These are phyloP conservation scores for Pseudofabraea citricarpa DNA, from an alignment of 2,329 filamentous ascomycete genomes.

Conservation along the genomic window DNA sequence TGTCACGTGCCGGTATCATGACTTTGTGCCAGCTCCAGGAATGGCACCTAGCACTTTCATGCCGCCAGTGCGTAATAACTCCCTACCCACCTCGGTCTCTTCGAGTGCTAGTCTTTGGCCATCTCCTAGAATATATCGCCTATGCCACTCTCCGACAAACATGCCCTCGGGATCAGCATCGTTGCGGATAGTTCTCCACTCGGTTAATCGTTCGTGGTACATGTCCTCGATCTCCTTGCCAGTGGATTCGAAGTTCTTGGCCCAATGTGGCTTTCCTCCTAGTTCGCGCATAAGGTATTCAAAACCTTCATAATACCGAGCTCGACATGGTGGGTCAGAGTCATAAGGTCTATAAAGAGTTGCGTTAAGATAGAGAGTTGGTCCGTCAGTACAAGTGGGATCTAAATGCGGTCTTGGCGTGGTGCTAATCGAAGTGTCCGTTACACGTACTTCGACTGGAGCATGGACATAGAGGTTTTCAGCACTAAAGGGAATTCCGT, in stretches of 20 bases:
- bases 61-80: slow-evolving; percentile 19
- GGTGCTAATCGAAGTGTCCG: slow-evolving; percentile 53
- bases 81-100: slow-evolving; percentile 21
- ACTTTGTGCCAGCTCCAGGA: not conserved
- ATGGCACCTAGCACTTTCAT: slow-evolving; percentile 9
- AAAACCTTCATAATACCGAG: slow-evolving; percentile 82
- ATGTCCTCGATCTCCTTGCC: slow-evolving; percentile 58
- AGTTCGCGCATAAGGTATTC: slow-evolving; percentile 87
- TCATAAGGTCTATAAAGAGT: slow-evolving; percentile 82
- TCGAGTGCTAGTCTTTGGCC: slow-evolving; percentile 21
- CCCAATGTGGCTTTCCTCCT: slow-evolving; percentile 82
- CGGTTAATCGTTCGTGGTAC: slow-evolving; percentile 63
- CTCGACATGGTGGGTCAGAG: slow-evolving; percentile 69
- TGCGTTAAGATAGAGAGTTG: slow-evolving; percentile 84
- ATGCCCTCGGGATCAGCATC: slow-evolving; percentile 75
- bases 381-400: slow-evolving; percentile 60
- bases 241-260: slow-evolving; percentile 75
- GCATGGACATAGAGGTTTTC: slow-evolving; percentile 78
- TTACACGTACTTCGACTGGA: slow-evolving; percentile 87
- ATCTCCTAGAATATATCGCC: slow-evolving; percentile 54
- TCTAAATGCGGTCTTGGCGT: slow-evolving; percentile 61
- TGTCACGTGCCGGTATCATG: too few species aligned
- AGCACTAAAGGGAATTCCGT: slow-evolving; percentile 75
- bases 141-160: slow-evolving; percentile 89
- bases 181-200: slow-evolving; percentile 65